Conservation (phyloP, 1,139 yeast species). For the Meyerozyma athensensis region DNA sequence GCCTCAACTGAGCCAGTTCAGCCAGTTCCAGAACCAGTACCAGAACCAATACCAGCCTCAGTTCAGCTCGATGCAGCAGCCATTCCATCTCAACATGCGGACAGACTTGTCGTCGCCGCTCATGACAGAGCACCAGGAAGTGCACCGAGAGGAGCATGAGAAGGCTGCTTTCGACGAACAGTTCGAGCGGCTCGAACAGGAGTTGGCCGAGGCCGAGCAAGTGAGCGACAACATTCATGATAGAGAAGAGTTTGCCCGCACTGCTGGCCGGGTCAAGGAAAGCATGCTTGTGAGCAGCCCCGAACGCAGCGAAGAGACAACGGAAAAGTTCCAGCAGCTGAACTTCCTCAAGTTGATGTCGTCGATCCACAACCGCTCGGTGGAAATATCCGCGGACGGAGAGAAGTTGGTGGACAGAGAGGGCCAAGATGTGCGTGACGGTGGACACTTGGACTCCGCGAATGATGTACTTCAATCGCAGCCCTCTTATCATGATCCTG, state of each 20-base stretch:
- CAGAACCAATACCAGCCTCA: conserved; percentile 1
- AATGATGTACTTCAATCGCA: not conserved
- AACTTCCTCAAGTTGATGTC: conserved; percentile 40
- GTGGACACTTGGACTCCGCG: conserved; percentile 3
- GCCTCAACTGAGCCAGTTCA: conserved; percentile 2
- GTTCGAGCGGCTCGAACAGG: conserved; percentile 34
- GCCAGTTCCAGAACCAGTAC: not conserved
- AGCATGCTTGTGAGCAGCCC: conserved; percentile 23
- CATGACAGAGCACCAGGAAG: conserved; percentile 26
- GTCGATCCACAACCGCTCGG: conserved; percentile 32
- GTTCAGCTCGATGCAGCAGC: conserved; percentile 4
- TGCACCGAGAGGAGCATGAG: conserved; percentile 27
- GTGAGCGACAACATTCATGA: conserved; percentile 8
- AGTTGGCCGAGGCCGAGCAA: conserved; percentile 17
- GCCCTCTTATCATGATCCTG: conserved; percentile 7
- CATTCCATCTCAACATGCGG: conserved; percentile 16
- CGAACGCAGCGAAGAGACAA: conserved; percentile 20
- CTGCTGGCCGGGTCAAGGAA: conserved; percentile 35
- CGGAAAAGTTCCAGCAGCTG: conserved; percentile 33
- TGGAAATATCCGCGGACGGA: conserved; percentile 32
- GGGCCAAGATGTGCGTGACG: conserved; percentile 16
- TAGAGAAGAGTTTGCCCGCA: conserved; percentile 37
- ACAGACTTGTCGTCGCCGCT: conserved; percentile 15
- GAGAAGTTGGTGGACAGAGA: conserved; percentile 32
- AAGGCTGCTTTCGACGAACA: conserved; percentile 29